Conservation (phyloP, 345 rosid genomes). For the Eutrema japonicum region DNA sequence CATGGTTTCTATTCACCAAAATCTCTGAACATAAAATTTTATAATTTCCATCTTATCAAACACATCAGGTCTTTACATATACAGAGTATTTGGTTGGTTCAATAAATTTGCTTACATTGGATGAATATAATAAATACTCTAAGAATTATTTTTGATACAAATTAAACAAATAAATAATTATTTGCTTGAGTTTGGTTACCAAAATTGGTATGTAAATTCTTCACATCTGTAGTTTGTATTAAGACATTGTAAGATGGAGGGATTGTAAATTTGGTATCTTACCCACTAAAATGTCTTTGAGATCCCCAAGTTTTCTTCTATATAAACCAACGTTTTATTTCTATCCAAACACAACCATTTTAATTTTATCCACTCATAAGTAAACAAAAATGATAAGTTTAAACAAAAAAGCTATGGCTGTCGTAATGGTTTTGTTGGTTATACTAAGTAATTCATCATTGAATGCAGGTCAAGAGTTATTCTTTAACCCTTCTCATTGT, state of each 20-base stretch:
- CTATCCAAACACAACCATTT: not conserved
- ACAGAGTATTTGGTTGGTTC: no score
- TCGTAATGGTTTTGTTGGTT: not conserved
- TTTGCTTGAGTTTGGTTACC: no score
- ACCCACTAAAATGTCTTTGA: not conserved
- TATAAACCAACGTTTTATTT: no score
- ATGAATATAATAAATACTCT: no score
- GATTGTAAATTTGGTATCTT: not conserved
- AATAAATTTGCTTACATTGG: no score
- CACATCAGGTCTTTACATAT: no score
- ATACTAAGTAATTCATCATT: not conserved
- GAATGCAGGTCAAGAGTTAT: not conserved
- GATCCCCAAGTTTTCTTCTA: not conserved
- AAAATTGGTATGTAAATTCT: no score
- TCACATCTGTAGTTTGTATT: not conserved
- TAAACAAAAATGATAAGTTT: not conserved
- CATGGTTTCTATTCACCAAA: no score
- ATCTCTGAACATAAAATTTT: no score
- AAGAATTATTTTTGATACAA: no score
- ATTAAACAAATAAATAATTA: no score
- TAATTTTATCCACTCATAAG: not conserved
- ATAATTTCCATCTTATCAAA: no score
- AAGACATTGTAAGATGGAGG: not conserved
- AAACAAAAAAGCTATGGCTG: not conserved
- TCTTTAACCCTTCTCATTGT: not conserved